Conservation (phyloP, 306 rosid genomes). For the Cucurbita maxima region DNA sequence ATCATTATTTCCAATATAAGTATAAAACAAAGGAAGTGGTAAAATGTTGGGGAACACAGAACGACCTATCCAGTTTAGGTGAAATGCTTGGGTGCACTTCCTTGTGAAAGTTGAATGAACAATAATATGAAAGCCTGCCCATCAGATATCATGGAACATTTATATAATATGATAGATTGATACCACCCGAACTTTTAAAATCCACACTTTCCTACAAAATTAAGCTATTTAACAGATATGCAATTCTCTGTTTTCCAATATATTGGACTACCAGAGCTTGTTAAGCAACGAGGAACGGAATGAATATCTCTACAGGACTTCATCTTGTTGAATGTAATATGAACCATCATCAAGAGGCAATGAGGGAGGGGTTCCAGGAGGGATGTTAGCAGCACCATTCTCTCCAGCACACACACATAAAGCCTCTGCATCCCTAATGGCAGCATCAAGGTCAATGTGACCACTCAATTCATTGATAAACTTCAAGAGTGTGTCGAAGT, state of each 20-base stretch:
- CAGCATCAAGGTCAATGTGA: conserved; percentile 61
- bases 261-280: neutral
- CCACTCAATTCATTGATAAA: conserved; percentile 88
- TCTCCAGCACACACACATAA: conserved; percentile 83
- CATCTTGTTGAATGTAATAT: conserved; percentile 53
- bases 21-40: neutral
- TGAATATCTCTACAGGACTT: conserved; percentile 6
- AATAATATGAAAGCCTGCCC: neutral
- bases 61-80: neutral
- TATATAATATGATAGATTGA: neutral
- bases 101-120: neutral
- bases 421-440: conserved; percentile 87
- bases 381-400: conserved; percentile 77
- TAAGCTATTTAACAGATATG: neutral
- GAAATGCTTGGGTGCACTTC: neutral
- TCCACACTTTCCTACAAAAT: neutral
- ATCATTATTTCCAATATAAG: neutral
- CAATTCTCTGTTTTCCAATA: neutral
- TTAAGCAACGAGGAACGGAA: neutral
- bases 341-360: conserved; percentile 61
- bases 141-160: neutral
- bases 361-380: conserved; percentile 98
- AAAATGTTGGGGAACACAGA: neutral
- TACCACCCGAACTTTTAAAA: neutral
- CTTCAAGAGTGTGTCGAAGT: conserved; percentile 87